A percentile compares a stretch with the other conserved stretches of the same genome.
Evolutionary conservation across 805 yeast genomes (phyloP).

Genomic region (Barnettozyma sp.): DNA sequence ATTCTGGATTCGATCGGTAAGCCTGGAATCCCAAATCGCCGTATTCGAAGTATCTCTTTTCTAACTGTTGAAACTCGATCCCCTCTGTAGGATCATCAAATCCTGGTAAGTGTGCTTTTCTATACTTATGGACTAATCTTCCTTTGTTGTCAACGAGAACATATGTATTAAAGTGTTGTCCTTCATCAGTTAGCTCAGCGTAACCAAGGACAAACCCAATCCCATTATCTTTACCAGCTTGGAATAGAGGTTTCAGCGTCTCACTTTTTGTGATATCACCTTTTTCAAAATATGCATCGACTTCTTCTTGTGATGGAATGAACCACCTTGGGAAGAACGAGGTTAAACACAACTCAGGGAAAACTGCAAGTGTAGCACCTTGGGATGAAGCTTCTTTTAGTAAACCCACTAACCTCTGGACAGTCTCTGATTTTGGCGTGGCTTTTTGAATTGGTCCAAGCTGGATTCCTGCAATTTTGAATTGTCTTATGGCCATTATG

Average conservation of each 20-base stretch:
- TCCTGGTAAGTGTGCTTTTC: constrained; percentile 35
- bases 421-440: constrained; percentile 27
- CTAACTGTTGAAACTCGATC: constrained; percentile 31
- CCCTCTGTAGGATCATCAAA: constrained; percentile 28
- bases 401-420: constrained; percentile 26
- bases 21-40: constrained; percentile 35
- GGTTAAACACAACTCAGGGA: constrained; percentile 33
- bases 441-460: constrained; percentile 30
- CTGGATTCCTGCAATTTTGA: constrained; percentile 31
- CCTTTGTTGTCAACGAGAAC: constrained; percentile 29
- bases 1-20: constrained; percentile 27
- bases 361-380: constrained; percentile 30
- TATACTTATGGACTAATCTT: constrained; percentile 26
- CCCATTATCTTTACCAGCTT: constrained; percentile 24
- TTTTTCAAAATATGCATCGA: constrained; percentile 30
- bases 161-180: constrained; percentile 31
- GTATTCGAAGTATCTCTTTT: constrained; percentile 32
- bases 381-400: constrained; percentile 27
- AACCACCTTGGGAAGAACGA: constrained; percentile 33
- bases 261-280: constrained; percentile 29
- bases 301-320: constrained; percentile 29
- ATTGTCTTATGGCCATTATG: constrained; percentile 20
- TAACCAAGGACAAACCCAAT: constrained; percentile 32
- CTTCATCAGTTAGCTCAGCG: constrained; percentile 33
- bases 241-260: constrained; percentile 27